These are phyloP conservation scores for Suillus luteus DNA, from an alignment of 768 basidiomycete species.

Conservation along the genomic window DNA sequence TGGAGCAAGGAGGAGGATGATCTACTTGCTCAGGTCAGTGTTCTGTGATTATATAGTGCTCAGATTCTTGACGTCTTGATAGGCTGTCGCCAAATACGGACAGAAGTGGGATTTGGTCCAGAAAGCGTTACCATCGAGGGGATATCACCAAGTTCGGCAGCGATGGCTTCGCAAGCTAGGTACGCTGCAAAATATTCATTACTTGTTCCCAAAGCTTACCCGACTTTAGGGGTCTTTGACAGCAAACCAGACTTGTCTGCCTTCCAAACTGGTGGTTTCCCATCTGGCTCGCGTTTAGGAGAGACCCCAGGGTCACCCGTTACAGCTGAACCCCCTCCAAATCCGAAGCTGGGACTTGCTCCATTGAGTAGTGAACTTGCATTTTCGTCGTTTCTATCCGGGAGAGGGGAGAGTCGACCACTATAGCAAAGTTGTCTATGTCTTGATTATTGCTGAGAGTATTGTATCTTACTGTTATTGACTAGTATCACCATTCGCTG, in stretches of 20 bases:
- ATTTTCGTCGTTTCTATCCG: conserved; percentile 27
- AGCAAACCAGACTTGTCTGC: conserved; percentile 37
- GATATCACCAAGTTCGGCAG: conserved; percentile 46
- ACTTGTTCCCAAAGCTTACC: not conserved
- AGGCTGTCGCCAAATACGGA: conserved; percentile 43
- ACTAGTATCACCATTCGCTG: not conserved
- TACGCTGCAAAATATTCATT: conserved; percentile 16
- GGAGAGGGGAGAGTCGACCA: conserved; percentile 19
- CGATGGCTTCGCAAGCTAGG: conserved; percentile 45
- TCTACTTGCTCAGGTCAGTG: conserved; percentile 38
- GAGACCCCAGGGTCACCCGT: conserved; percentile 12
- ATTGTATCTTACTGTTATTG: conserved; percentile 5
- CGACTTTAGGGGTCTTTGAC: conserved; percentile 34
- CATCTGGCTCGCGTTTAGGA: conserved; percentile 18
- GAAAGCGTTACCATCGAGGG: conserved; percentile 41
- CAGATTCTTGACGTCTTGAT: conserved; percentile 7
- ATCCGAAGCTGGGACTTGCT: conserved; percentile 40
- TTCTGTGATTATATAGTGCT: not conserved
- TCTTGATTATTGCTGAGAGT: not conserved
- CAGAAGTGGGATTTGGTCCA: conserved; percentile 44
- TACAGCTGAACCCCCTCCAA: conserved; percentile 31
- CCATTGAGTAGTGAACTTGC: conserved; percentile 39
- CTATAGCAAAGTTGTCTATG: not conserved
- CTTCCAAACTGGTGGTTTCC: conserved; percentile 30
- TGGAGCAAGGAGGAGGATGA: conserved; percentile 48